Evolutionary conservation across 225 moss, liverwort and hornwort genomes (phyloP), one percentile per base, ranked within the genome.

Genomic region (Physcomitrium patens): DNA sequence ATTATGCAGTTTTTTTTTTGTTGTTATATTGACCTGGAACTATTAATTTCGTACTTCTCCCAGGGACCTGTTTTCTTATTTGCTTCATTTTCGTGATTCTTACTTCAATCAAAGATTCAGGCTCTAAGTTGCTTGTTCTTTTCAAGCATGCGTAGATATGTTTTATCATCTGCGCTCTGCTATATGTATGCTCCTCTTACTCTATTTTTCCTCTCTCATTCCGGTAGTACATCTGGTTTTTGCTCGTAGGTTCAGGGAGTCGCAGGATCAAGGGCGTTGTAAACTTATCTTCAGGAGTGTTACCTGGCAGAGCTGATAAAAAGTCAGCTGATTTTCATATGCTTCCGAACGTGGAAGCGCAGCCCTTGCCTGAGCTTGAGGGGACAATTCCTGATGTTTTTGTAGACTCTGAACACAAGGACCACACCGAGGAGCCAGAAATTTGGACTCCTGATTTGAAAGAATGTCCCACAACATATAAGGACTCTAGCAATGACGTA

Each of bases 281-380:
- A n/a, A 80, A 49, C 60, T 57, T 83, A 45, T 27, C 49, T 14
- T 77, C 82, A 57, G 88, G 85, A 67, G 62, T 67, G 54, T 46
- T 88, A 51, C 85, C 88, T 74, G 82, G 84, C 64, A 85, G 85
- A 78, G 85, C 88, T 47, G 88, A 88, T 73, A 81, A 85, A 63
- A 88, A 83, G 67, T 85, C 82, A 78, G 88, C 85, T 72, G 88
- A 88, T 85, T 88, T 88, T 73, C 87, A 88, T 76, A 88, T 88
- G 82, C 88, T 88, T 78, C 88, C 85, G 10, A 85, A 72, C 47
- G 76, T 80, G 28, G 88, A 85, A 76, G 69, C 70, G 44, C 63
- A 79, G 47, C 71, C 85, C 48, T 65, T 69, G 78, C 63, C 76
- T 62, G 88, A 88, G 72, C 78, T 80, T 37, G 87, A 87, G 54